Evolutionary conservation across 129 eudicot species (phyloP).

Genomic region (Deinandra increscens): DNA sequence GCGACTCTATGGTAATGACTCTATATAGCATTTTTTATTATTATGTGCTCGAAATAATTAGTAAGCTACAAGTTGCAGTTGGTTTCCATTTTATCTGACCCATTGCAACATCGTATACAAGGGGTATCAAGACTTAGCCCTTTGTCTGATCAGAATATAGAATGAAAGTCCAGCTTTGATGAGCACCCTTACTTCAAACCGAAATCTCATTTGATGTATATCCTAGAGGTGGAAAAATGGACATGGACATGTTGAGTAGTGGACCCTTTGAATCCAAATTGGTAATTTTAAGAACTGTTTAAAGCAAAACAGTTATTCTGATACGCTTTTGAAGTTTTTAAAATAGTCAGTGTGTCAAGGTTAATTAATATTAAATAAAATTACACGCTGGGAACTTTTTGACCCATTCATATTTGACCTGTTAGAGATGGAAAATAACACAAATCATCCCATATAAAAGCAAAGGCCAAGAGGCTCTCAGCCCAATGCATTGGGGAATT

Average conservation of each 20-base stretch:
- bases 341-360: not conserved
- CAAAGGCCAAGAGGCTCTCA: not conserved
- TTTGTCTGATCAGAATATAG: not conserved
- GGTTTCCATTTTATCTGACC: not conserved
- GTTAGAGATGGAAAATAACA: not conserved
- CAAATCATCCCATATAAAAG: not conserved
- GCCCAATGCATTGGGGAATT: no score
- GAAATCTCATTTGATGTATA: not conserved
- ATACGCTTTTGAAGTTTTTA: not conserved
- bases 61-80: not conserved
- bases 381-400: not conserved
- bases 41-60: not conserved
- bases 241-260: not conserved
- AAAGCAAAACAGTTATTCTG: not conserved
- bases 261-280: not conserved
- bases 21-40: not conserved
- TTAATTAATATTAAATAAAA: not conserved
- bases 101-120: not conserved
- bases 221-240: not conserved
- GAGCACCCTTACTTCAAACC: not conserved
- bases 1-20: conserved; percentile 45
- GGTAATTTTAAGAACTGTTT: not conserved
- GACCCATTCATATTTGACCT: not conserved
- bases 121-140: not conserved
- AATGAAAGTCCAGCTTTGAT: not conserved